Evolutionary conservation across 2,329 filamentous ascomycete species (phyloP).

Genomic region (Trichoderma simmonsii): DNA sequence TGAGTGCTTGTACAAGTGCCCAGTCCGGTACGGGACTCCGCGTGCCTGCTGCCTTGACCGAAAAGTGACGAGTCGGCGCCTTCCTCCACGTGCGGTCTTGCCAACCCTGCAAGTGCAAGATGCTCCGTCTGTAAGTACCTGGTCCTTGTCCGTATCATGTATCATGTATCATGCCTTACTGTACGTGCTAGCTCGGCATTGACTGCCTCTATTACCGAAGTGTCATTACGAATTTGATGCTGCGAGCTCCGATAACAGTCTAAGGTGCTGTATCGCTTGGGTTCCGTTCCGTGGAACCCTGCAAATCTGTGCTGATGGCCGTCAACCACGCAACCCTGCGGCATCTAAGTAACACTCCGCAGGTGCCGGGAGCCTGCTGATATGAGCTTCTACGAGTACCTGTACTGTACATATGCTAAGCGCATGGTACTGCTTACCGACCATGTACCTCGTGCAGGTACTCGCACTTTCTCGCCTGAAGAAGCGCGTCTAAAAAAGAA

Average conservation of each 20-base stretch:
- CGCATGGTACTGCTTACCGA: background rate
- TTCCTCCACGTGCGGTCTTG: background rate
- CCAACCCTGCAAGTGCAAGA: background rate
- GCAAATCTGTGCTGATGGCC: background rate
- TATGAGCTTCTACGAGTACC: background rate
- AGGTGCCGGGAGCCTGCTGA: background rate
- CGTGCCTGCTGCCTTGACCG: background rate
- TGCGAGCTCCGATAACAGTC: background rate
- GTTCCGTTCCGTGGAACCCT: background rate
- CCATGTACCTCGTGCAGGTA: background rate
- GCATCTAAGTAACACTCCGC: background rate
- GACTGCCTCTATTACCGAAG: background rate
- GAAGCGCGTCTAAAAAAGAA: background rate
- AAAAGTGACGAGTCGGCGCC: background rate
- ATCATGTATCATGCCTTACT: background rate
- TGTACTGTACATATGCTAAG: background rate
- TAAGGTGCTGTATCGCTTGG: background rate
- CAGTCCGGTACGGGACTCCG: background rate
- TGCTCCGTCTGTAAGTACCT: background rate
- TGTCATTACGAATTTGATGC: background rate
- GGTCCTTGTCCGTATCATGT: background rate
- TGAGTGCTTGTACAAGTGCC: background rate
- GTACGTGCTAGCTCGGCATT: background rate
- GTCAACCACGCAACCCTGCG: background rate
- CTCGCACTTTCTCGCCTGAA: background rate